phyloP scores from a whole-genome alignment of 1,284 basidiomycete species.

The Irpex sp. region DNA sequence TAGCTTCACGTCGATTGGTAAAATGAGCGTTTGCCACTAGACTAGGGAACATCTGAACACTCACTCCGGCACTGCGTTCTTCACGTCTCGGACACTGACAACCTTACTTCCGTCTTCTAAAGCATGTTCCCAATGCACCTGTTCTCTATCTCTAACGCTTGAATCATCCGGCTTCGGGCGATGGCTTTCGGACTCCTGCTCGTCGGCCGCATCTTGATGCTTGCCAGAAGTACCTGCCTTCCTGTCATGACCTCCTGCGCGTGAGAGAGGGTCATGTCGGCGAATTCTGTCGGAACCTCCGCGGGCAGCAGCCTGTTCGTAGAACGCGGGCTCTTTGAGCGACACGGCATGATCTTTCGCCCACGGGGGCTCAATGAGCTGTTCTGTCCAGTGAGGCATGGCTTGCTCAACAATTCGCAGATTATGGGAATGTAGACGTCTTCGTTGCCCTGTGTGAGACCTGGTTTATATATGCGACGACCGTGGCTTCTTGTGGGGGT shows the following conservation, averaged over 20 bases:
- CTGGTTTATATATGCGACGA: background rate
- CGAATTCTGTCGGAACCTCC: conserved; percentile 5
- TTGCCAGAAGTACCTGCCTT: conserved; percentile 7
- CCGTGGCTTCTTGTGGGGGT: background rate
- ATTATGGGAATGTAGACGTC: background rate
- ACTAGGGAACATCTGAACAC: background rate
- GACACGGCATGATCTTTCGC: conserved; percentile 4
- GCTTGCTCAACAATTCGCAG: background rate
- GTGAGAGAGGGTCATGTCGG: conserved; percentile 7
- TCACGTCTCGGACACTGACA: conserved; percentile 21
- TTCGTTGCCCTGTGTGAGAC: background rate
- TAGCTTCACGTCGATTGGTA: conserved; percentile 11
- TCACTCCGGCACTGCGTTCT: conserved; percentile 17
- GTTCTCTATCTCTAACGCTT: background rate
- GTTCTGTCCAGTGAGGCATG: conserved; percentile 8
- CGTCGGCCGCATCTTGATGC: background rate
- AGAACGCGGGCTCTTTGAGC: background rate
- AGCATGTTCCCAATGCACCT: conserved; percentile 2
- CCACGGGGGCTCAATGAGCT: conserved; percentile 8
- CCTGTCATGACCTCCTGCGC: conserved; percentile 1
- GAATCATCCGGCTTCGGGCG: background rate
- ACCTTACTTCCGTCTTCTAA: conserved; percentile 3
- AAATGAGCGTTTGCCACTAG: background rate
- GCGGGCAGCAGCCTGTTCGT: background rate
- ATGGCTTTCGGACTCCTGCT: background rate